Percentiles rank a stretch among this genome's conserved stretches.
phyloP scores from a whole-genome alignment of 164 flowering plant species.

The Amborella trichopoda region DNA sequence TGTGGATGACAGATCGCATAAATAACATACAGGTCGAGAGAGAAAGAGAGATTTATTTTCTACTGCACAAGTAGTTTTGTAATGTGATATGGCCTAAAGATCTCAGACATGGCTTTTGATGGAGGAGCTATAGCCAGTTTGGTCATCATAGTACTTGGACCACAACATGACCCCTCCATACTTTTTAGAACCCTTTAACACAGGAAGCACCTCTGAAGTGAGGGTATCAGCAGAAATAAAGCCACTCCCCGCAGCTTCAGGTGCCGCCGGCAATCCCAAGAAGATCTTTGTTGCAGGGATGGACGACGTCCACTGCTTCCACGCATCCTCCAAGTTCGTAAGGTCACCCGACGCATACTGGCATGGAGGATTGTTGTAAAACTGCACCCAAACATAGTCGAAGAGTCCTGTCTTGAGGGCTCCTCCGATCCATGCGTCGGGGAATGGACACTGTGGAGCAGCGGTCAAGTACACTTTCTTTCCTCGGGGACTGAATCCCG shows the following conservation, averaged over 20 bases:
- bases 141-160: conserved; percentile 9
- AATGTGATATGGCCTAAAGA: too few relatives aligned
- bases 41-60: too few relatives aligned
- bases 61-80: too few relatives aligned
- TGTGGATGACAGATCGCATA: too few relatives aligned
- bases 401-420: conserved; percentile 20
- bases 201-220: conserved; percentile 12
- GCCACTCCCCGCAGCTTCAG: conserved; percentile 10
- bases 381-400: conserved; percentile 27
- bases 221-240: conserved; percentile 11
- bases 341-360: not conserved
- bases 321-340: conserved; percentile 1
- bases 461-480: conserved; percentile 16
- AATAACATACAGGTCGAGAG: too few relatives aligned
- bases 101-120: conserved; percentile 9
- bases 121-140: conserved; percentile 9
- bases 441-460: conserved; percentile 20
- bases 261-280: conserved; percentile 16
- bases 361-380: conserved; percentile 8
- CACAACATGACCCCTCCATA: conserved; percentile 23
- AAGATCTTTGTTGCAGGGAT: conserved; percentile 9
- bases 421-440: conserved; percentile 6
- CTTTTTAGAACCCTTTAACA: conserved; percentile 10
- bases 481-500: not conserved
- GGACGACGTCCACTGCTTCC: conserved; percentile 13